These are phyloP conservation scores for Solanum chmielewskii DNA, from an alignment of 257 asterid genomes.

Conservation along the genomic window DNA sequence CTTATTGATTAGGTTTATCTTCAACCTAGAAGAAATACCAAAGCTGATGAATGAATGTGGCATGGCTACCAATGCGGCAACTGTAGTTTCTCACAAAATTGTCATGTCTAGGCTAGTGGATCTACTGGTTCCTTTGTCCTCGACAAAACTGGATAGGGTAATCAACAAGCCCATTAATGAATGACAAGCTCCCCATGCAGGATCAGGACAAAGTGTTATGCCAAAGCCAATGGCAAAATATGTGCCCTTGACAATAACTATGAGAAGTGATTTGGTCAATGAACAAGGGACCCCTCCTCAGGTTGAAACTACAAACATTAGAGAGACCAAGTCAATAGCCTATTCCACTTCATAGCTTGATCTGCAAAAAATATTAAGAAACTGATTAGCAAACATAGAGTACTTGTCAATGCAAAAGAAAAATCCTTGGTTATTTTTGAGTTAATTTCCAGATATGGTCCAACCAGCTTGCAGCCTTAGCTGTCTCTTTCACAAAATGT, in stretches of 20 bases:
- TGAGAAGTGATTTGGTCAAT: neutral
- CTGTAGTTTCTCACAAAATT: neutral
- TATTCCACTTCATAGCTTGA: slow-evolving; percentile 1
- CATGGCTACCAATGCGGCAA: no score
- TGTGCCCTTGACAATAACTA: neutral
- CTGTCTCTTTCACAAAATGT: neutral
- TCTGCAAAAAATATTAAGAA: neutral
- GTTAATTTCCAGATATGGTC: neutral
- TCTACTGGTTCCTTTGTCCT: neutral
- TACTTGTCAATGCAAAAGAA: neutral
- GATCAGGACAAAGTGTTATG: no score
- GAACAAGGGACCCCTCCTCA: slow-evolving; percentile 9
- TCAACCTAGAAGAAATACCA: no score
- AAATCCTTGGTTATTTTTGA: neutral
- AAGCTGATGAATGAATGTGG: no score
- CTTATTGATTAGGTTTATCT: no score
- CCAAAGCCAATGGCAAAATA: neutral
- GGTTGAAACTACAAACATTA: neutral
- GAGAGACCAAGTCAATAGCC: neutral
- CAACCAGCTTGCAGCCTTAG: neutral
- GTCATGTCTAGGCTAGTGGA: neutral
- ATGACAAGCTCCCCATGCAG: neutral
- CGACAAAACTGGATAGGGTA: neutral
- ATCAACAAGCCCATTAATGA: neutral
- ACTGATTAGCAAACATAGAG: neutral